Evolutionary conservation across 805 yeast genomes (phyloP), one percentile per base, ranked within the genome.

Genomic region (Yarrowia sp.): DNA sequence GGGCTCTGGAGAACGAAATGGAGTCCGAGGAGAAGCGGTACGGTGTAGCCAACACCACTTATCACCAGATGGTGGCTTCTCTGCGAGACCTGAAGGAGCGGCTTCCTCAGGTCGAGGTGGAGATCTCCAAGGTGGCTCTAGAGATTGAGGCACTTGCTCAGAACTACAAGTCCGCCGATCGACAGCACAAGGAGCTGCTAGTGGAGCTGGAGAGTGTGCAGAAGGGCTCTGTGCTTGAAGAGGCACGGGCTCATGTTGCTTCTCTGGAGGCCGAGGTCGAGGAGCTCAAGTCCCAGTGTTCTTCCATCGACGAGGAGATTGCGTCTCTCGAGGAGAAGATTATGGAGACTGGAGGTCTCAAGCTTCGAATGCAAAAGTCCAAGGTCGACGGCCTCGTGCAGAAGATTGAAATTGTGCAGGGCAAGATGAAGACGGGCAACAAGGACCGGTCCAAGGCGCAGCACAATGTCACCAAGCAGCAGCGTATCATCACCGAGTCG

Each of bases 281-380:
- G 10, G 71, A 71, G 3, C 73, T 92, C 8, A 81, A 84, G 70
- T 76, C 77, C 2, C 84, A 83, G 68, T 84, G 92, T 68, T 75
- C 78, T 28, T 84, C 81, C 33, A 74, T 83, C 44, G 90, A 85
- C 72, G 71, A 74, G 7, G 79, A 82, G 65, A 88, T 95, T 43
- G 79, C 80, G 12, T 79, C 70, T 0, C 76, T 92, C 3, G 92
- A 91, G 69, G 89, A 87, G 65, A 82, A 86, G 71, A 90, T 95
- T 41, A 85, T 92, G 89, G 87, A 89, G 58, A 87, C 90, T 63
- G 99, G 99, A 63, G 99, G 99, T 67, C 87, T 89, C 9, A 85
- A 85, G 67, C 79, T 95, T 68, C 85, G 90, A 65, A 74, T 89
- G 67, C 97, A 92, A 70, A 88, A 85, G 67, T 83, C 96, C 0